Evolutionary conservation across 768 basidiomycete species (phyloP).

Genomic region (Termitomyces sp.): DNA sequence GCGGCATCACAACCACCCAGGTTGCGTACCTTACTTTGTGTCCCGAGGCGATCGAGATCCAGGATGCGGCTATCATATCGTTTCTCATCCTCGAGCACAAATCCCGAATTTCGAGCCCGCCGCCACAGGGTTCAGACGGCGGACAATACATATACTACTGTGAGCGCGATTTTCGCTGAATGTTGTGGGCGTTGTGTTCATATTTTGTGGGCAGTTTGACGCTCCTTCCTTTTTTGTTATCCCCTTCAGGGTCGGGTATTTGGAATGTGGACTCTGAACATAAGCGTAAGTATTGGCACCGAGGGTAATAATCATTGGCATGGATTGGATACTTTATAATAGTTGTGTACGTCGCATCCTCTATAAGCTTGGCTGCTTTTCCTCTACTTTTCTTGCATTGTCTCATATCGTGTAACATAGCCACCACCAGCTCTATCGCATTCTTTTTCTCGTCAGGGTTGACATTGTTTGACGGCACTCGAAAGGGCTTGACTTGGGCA

Average conservation of each 20-base stretch:
- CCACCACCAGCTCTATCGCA: background rate
- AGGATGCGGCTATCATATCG: conserved; percentile 19
- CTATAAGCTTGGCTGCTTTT: background rate
- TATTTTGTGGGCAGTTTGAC: conserved; percentile 5
- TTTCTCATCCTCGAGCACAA: conserved; percentile 23
- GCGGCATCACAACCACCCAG: conserved; percentile 7
- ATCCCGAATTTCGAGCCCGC: conserved; percentile 12
- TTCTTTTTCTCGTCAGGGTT: background rate
- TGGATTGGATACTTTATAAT: background rate
- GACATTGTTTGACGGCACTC: background rate
- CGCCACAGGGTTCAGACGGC: background rate
- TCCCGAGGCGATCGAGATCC: conserved; percentile 19
- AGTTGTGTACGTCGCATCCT: conserved; percentile 1
- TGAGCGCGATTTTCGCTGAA: conserved; percentile 3
- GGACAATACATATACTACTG: conserved; percentile 13
- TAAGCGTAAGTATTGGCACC: background rate
- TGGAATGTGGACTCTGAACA: background rate
- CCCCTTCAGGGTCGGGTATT: background rate
- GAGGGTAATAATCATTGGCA: background rate
- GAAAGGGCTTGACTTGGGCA: no score
- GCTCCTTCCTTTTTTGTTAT: background rate
- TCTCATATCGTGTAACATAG: background rate
- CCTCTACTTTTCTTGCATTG: background rate
- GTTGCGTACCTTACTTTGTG: conserved; percentile 19
- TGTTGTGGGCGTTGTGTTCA: conserved; percentile 1